Evolutionary conservation across 495 filamentous ascomycete genomes (phyloP), one percentile per base, ranked within the genome.

Genomic region (Penicillium antarcticum): DNA sequence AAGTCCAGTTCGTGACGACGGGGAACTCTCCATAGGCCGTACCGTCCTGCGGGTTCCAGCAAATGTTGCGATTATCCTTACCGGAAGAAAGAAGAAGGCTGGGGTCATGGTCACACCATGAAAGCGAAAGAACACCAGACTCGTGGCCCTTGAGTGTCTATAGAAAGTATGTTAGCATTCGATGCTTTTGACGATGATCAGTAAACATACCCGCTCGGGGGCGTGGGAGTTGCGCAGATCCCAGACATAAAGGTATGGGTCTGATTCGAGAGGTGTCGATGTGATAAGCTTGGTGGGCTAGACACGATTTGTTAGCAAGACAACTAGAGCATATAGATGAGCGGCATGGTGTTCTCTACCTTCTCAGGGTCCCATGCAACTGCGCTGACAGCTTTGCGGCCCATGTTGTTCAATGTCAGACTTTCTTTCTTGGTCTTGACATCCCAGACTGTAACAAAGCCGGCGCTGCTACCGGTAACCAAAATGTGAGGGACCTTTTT

Each of bases 391-490:
- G 92, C 80, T 70, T 96, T 97, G 45, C 94, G 81, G 56, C 91
- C 90, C 62, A 81, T 74, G 68, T 96, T 97, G 73, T 96, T 97
- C 49, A 99, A 73, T 2, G 92, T 96, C 67, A 99, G 74, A 45
- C 89, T 96, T 58, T 96, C 91, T 71, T 92, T 96, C 80, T 95
- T 97, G 0, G 86, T 87, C 76, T 95, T 96, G 37, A 97, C 82
- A 76, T 99, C 94, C 94, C 94, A 99, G 3, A 99, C 92, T 10
- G 94, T 97, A 23, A 97, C 91, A 61, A 96, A 96, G 10, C 94
- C 94, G 16, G 91, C 94, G 57, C 83, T 91, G 63, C 92, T 91
- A 55, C 94, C 94, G 11, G 94, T 96, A 23, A 91, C 95, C 52
- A 97, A 70, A 61, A 99, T 99, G 68, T 99, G 92, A 17, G 92